Percentiles rank a stretch among this genome's conserved stretches.
Conservation (phyloP, 352 stramenopile genomes). For the Phytophthora citrophthora region DNA sequence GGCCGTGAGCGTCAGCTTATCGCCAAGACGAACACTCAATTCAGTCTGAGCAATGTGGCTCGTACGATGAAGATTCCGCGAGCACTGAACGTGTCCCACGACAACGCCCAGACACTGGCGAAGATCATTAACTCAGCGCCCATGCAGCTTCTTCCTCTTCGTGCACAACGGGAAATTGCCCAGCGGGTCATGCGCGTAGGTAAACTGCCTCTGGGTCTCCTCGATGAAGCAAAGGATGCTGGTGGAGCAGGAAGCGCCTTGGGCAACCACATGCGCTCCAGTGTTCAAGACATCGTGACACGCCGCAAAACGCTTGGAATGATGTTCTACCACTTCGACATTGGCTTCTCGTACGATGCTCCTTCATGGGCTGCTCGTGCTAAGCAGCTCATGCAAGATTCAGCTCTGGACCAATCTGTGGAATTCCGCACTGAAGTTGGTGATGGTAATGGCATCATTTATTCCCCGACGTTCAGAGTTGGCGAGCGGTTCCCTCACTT, state of each 20-base stretch:
- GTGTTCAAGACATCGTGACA: constrained; percentile 67
- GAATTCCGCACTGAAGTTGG: constrained; percentile 41
- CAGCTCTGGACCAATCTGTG: constrained; percentile 55
- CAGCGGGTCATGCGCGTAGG: constrained; percentile 72
- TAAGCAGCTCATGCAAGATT: constrained; percentile 69
- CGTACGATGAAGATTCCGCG: constrained; percentile 86
- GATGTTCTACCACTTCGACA: constrained; percentile 90
- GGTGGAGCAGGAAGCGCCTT: constrained; percentile 49
- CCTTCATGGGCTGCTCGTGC: constrained; percentile 47
- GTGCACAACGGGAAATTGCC: constrained; percentile 65
- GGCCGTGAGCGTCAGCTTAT: constrained; percentile 77
- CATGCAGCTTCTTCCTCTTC: constrained; percentile 61
- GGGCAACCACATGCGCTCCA: constrained; percentile 60
- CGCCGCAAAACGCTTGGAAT: constrained; percentile 69
- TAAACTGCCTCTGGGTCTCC: constrained; percentile 65
- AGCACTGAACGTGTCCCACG: constrained; percentile 83
- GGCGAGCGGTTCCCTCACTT: constrained; percentile 77
- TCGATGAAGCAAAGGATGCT: constrained; percentile 43
- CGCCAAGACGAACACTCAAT: constrained; percentile 79
- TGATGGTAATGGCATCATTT: constrained; percentile 37
- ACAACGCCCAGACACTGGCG: constrained; percentile 68
- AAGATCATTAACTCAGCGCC: constrained; percentile 67
- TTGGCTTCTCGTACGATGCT: constrained; percentile 81
- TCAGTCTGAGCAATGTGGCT: constrained; percentile 87
- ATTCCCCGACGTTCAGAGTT: constrained; percentile 50